Conservation (phyloP, 495 filamentous ascomycete species). For the Penicillium simplicissimum region DNA sequence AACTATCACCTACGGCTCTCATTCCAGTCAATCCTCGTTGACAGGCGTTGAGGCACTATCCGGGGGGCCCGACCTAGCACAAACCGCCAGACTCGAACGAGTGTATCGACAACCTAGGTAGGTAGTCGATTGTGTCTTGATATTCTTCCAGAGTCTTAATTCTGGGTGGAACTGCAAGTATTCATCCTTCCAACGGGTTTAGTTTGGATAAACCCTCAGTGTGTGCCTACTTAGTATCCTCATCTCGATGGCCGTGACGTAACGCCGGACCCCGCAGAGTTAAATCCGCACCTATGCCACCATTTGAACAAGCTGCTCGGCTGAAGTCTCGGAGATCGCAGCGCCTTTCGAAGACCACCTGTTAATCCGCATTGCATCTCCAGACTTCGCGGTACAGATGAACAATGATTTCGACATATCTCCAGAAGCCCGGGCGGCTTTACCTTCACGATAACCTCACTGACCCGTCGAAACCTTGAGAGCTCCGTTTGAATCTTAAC, state of each 20-base stretch:
- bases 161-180: too few relatives aligned
- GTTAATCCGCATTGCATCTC: not conserved
- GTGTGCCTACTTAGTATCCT: not conserved
- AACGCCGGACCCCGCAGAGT: not conserved
- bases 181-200: too few relatives aligned
- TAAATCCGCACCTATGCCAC: not conserved
- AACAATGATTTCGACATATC: not conserved
- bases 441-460: not conserved
- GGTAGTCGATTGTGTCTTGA: too few relatives aligned
- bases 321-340: not conserved
- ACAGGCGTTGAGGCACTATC: too few relatives aligned
- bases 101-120: too few relatives aligned
- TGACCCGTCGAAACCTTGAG: not conserved
- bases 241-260: not conserved
- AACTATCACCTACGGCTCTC: too few relatives aligned
- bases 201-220: too few relatives aligned
- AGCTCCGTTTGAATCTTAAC: not conserved
- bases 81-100: too few relatives aligned
- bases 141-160: too few relatives aligned
- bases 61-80: too few relatives aligned
- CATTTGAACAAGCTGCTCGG: not conserved
- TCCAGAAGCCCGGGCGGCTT: not conserved
- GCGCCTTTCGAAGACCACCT: not conserved
- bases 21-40: too few relatives aligned
- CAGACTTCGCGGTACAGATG: not conserved